A percentile compares a stretch with the other conserved stretches of the same genome.
These are phyloP conservation scores for Thelephora aurantiotincta DNA, from an alignment of 768 basidiomycete genomes.

Conservation along the genomic window DNA sequence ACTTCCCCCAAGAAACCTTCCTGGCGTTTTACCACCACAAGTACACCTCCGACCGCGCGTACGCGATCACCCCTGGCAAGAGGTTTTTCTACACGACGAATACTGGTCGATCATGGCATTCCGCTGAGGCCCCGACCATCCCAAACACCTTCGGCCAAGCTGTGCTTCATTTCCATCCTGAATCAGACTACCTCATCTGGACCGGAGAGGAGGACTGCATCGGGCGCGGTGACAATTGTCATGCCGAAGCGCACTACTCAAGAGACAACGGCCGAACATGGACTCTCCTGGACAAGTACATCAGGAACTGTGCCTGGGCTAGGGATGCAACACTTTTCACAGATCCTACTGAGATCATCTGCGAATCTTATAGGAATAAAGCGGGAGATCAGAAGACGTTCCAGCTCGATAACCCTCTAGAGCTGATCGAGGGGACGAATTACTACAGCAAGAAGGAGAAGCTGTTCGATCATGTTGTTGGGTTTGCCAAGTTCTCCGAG, in stretches of 20 bases:
- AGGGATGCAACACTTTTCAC: slow-evolving; percentile 63
- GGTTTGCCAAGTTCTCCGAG: slow-evolving; percentile 95
- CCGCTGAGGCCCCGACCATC: slow-evolving; percentile 39
- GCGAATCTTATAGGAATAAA: slow-evolving; percentile 80
- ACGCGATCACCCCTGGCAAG: slow-evolving; percentile 61
- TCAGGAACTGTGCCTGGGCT: slow-evolving; percentile 87
- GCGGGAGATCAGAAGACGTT: slow-evolving; percentile 60
- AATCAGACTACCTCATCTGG: slow-evolving; percentile 81
- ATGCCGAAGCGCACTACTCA: slow-evolving; percentile 61
- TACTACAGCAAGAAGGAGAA: slow-evolving; percentile 62
- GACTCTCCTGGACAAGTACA: slow-evolving; percentile 70
- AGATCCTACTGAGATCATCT: slow-evolving; percentile 81
- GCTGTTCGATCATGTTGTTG: slow-evolving; percentile 80
- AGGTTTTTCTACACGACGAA: slow-evolving; percentile 74
- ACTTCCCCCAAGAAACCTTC: slow-evolving; percentile 47
- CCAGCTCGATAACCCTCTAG: slow-evolving; percentile 43
- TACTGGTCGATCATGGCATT: slow-evolving; percentile 61
- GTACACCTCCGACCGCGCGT: slow-evolving; percentile 70
- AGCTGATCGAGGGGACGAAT: slow-evolving; percentile 63
- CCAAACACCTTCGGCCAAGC: slow-evolving; percentile 72
- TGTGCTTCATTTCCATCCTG: slow-evolving; percentile 78
- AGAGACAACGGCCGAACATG: slow-evolving; percentile 68
- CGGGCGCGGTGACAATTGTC: slow-evolving; percentile 37
- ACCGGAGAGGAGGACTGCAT: slow-evolving; percentile 63
- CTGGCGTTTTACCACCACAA: slow-evolving; percentile 80